Evolutionary conservation across 2,329 filamentous ascomycete genomes (phyloP), one percentile per base, ranked within the genome.

Genomic region (Aspergillus sp.): DNA sequence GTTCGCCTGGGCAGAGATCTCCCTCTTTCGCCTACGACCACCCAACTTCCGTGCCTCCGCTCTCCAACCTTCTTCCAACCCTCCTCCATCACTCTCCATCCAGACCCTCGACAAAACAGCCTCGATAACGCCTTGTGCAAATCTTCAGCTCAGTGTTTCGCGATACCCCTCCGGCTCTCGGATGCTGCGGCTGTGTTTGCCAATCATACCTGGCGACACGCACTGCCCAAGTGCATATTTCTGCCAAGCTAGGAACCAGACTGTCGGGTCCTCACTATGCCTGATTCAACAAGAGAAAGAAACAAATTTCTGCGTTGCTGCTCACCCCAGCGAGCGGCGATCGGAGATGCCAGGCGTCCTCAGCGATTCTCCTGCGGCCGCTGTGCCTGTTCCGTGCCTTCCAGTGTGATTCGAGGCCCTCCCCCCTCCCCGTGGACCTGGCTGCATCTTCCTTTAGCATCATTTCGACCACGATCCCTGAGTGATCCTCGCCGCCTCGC

Each of bases 171-270:
- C 50, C 51, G 23, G 56, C 46, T 53, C 57, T 43, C 59, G 54
- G 62, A 52, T 61, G 31, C 49, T 67, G 69, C 68, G 69, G 68
- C 72, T 71, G 70, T 72, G 71, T 68, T 68, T 68, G 64, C 68
- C 66, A 69, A 68, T 69, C 69, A 65, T 60, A 66, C 56, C 52
- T 63, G 63, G 67, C 62, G 66, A 72, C 66, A 69, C 70, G 71
- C 71, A 74, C 73, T 72, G 74, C 70, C 68, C 64, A 41, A 13
- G 34, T 41, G 34, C 11, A 11, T 8, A 41, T 8, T 56, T 65
- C 74, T 66, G 71, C 71, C 72, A 74, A 73, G 69, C 66, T 65
- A 66, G 66, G 61, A 70, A 66, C 75, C 75, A 75, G 59, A 71
- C 60, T 68, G 66, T 69, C 71, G 74, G 75, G 73, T 65, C 69